A percentile compares a stretch with the other conserved stretches of the same genome.
Conservation (phyloP, 192 early-diverging fungal species). For the Spizellomyces sp. region DNA sequence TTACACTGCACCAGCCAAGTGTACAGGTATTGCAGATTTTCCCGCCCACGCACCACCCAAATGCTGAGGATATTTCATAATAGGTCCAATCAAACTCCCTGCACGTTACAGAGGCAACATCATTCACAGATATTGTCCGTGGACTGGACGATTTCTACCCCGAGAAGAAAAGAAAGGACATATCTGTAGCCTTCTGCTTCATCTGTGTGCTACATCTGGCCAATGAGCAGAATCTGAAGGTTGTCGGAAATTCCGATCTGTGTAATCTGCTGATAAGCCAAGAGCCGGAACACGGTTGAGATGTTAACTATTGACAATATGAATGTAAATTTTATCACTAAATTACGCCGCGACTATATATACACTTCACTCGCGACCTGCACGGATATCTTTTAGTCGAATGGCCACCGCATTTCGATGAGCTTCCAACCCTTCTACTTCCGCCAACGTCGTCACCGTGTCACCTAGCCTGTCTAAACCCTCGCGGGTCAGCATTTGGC, state of each 20-base stretch:
- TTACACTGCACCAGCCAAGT: no score
- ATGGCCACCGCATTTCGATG: slow-evolving; percentile 97
- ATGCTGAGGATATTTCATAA: no score
- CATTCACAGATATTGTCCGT: slow-evolving; percentile 75
- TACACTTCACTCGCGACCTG: not conserved
- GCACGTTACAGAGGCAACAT: slow-evolving; percentile 10
- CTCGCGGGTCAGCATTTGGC: slow-evolving; percentile 85
- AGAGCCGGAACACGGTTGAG: no score
- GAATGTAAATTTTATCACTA: no score
- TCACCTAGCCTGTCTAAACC: slow-evolving; percentile 82
- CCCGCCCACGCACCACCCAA: no score
- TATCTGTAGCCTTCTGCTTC: slow-evolving; percentile 96
- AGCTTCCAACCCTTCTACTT: slow-evolving; percentile 94
- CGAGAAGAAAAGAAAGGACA: slow-evolving; percentile 79
- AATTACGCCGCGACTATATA: no score
- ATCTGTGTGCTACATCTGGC: slow-evolving; percentile 96
- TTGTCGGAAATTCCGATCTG: slow-evolving; percentile 47
- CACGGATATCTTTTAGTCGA: slow-evolving; percentile 65
- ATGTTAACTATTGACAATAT: no score
- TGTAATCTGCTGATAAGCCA: no score
- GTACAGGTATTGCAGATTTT: no score
- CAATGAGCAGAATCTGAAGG: slow-evolving; percentile 84
- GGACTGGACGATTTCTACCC: slow-evolving; percentile 76
- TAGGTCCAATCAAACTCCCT: no score
- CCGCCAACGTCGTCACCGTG: slow-evolving; percentile 93